A percentile compares a stretch with the other conserved stretches of the same genome.
Evolutionary conservation across 2,329 filamentous ascomycete species (phyloP).

Genomic region (Knufia fluminis): DNA sequence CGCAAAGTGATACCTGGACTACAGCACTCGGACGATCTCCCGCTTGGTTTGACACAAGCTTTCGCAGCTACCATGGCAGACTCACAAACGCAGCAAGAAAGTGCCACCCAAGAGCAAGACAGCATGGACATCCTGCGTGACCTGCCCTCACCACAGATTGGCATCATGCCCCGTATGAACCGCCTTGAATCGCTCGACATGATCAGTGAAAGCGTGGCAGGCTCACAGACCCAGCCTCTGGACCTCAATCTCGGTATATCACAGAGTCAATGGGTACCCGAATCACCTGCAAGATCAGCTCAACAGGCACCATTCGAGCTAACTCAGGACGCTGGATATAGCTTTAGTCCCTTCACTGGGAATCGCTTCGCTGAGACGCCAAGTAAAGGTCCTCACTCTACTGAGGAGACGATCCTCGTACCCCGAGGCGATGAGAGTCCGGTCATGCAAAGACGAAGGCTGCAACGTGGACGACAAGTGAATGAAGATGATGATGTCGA

Average conservation of each 20-base stretch:
- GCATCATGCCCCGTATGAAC: slow-evolving; percentile 49
- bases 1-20: slow-evolving; percentile 64
- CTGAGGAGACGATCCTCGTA: slow-evolving; percentile 59
- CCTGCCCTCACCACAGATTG: slow-evolving; percentile 42
- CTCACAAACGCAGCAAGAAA: slow-evolving; percentile 27
- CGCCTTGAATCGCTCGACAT: slow-evolving; percentile 53
- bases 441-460: slow-evolving; percentile 48
- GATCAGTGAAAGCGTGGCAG: slow-evolving; percentile 48
- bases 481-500: slow-evolving; percentile 34
- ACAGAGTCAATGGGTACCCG: slow-evolving; percentile 45
- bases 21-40: slow-evolving; percentile 38
- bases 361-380: slow-evolving; percentile 50
- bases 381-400: slow-evolving; percentile 43
- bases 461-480: slow-evolving; percentile 38
- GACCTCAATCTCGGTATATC: slow-evolving; percentile 49
- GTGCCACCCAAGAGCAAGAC: slow-evolving; percentile 34
- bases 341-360: slow-evolving; percentile 61
- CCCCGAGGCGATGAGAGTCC: slow-evolving; percentile 52
- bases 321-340: slow-evolving; percentile 73
- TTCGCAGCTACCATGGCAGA: slow-evolving; percentile 83
- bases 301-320: slow-evolving; percentile 43
- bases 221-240: slow-evolving; percentile 31
- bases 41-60: slow-evolving; percentile 73
- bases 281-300: slow-evolving; percentile 24
- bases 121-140: slow-evolving; percentile 43